Conservation (phyloP, 345 rosid genomes). For the Eucalyptus coolabah region DNA sequence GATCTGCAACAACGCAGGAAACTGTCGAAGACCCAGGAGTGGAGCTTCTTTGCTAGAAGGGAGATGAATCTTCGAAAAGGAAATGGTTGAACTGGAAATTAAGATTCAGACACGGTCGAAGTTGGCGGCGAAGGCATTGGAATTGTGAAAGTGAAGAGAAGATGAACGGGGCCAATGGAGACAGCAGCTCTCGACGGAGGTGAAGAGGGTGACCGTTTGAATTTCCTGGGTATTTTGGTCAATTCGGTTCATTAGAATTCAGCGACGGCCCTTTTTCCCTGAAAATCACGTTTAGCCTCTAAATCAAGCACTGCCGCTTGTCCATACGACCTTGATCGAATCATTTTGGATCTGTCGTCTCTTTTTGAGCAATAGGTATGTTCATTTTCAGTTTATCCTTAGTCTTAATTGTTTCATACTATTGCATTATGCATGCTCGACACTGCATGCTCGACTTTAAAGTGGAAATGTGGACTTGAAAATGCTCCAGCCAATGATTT, state of each 20-base stretch:
- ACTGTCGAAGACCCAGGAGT: fast-evolving
- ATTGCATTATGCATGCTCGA: conserved; percentile 4
- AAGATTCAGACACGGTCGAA: neutral
- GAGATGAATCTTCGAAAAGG: neutral
- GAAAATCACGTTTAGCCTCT: neutral
- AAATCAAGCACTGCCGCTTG: neutral
- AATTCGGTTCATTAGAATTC: neutral
- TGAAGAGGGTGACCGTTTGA: neutral
- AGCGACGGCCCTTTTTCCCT: fast-evolving
- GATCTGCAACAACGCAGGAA: neutral
- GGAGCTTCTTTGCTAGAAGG: neutral
- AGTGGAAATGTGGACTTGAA: conserved; percentile 39
- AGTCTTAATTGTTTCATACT: neutral
- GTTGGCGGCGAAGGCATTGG: too few relatives aligned
- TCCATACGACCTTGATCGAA: neutral
- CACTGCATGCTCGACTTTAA: conserved; percentile 21
- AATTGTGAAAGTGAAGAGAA: too few relatives aligned
- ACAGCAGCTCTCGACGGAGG: neutral
- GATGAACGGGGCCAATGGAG: neutral
- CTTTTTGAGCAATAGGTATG: neutral
- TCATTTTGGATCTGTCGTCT: neutral
- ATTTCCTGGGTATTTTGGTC: too few relatives aligned
- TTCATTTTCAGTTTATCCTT: neutral
- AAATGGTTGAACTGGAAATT: neutral
- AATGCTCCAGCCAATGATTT: conserved; percentile 67